phyloP scores from a whole-genome alignment of 2,329 filamentous ascomycete species.

The Cadophora luteo-olivacea region DNA sequence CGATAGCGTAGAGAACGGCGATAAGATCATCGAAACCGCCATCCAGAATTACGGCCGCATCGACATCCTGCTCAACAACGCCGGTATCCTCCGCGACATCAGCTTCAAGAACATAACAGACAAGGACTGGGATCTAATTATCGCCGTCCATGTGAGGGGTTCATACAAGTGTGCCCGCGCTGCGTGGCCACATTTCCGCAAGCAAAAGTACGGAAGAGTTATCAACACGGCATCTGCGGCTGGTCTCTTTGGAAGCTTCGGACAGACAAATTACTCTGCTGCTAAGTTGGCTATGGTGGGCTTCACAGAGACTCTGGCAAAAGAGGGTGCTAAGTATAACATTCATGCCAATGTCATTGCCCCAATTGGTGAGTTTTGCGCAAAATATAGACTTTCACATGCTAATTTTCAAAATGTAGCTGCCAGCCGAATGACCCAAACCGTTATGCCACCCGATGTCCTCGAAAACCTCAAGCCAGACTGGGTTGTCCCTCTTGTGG shows the following conservation, averaged over 20 bases:
- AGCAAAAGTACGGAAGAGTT: slow-evolving; percentile 96
- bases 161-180: slow-evolving; percentile 95
- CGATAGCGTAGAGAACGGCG: slow-evolving; percentile 91
- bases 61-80: slow-evolving; percentile 97
- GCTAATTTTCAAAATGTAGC: slow-evolving; percentile 55
- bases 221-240: slow-evolving; percentile 98
- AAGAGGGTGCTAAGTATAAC: slow-evolving; percentile 98
- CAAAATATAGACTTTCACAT: background rate
- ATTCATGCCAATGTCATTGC: slow-evolving; percentile 95
- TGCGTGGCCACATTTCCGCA: slow-evolving; percentile 96
- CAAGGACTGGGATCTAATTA: slow-evolving; percentile 93
- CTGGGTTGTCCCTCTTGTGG: slow-evolving; percentile 94
- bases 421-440: slow-evolving; percentile 93
- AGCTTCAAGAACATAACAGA: slow-evolving; percentile 99
- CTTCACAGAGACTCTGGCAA: slow-evolving; percentile 96
- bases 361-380: slow-evolving; percentile 63
- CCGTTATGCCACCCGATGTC: slow-evolving; percentile 93
- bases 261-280: slow-evolving; percentile 95
- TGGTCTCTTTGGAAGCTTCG: slow-evolving; percentile 93
- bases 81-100: slow-evolving; percentile 88
- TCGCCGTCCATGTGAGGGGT: slow-evolving; percentile 89
- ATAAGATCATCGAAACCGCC: slow-evolving; percentile 90
- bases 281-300: slow-evolving; percentile 95
- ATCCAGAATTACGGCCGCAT: slow-evolving; percentile 84
- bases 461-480: slow-evolving; percentile 80